A percentile compares a stretch with the other conserved stretches of the same genome.
Conservation (phyloP, 768 basidiomycete species). For the Cystobasidium tubakii region DNA sequence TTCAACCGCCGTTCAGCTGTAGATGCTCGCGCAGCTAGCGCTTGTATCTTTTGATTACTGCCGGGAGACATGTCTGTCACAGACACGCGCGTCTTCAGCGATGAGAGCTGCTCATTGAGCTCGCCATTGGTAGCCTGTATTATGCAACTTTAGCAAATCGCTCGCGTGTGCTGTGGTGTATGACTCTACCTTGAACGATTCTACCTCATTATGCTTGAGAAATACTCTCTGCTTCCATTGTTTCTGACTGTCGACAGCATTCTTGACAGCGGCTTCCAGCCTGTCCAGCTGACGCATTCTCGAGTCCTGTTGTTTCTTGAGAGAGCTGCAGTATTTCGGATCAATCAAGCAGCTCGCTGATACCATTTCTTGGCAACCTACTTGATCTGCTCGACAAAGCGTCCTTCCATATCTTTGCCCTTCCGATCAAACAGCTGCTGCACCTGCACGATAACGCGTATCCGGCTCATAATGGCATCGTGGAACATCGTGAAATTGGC, state of each 20-base stretch:
- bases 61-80: constrained; percentile 47
- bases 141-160: constrained; percentile 15
- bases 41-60: constrained; percentile 65
- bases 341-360: constrained; percentile 24
- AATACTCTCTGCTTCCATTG: constrained; percentile 75
- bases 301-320: constrained; percentile 78
- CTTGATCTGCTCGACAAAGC: constrained; percentile 64
- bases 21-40: constrained; percentile 65
- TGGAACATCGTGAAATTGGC: constrained; percentile 91
- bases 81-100: constrained; percentile 51
- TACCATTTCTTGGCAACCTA: constrained; percentile 44
- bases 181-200: constrained; percentile 68
- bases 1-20: constrained; percentile 84
- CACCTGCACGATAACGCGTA: constrained; percentile 77
- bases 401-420: constrained; percentile 68
- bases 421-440: constrained; percentile 80
- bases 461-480: constrained; percentile 79
- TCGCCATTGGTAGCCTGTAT: constrained; percentile 66
- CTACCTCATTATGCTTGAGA: constrained; percentile 82
- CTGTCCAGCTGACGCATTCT: constrained; percentile 90
- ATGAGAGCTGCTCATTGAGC: constrained; percentile 63
- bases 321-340: constrained; percentile 48
- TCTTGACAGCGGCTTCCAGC: constrained; percentile 78
- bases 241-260: constrained; percentile 69
- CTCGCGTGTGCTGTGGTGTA: no score